Evolutionary conservation across 441 rosid species (phyloP).

Genomic region (Erodium texanum): DNA sequence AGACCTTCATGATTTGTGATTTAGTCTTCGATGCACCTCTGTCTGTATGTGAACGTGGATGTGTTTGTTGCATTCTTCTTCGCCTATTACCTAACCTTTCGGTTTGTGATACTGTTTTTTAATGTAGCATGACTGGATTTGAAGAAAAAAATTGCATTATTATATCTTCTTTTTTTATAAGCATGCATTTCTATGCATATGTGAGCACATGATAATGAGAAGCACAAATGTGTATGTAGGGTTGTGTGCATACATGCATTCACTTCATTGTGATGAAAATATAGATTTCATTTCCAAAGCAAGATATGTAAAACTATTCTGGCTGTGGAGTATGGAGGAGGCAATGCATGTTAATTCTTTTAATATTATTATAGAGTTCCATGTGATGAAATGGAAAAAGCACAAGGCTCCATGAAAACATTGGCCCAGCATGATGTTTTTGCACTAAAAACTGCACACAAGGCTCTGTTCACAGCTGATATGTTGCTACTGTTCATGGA

Average conservation of each 20-base stretch:
- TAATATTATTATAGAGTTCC: background rate
- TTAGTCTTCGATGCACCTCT: conserved; percentile 4
- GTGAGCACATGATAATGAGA: conserved; percentile 4
- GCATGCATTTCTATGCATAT: conserved; percentile 1
- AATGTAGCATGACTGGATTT: background rate
- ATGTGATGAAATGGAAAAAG: conserved; percentile 13
- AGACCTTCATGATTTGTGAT: background rate
- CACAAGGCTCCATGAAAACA: conserved; percentile 27
- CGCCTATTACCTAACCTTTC: background rate
- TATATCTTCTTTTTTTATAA: background rate
- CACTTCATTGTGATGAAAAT: background rate
- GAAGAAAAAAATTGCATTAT: background rate
- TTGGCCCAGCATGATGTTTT: too few species aligned
- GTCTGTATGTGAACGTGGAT: conserved; percentile 4
- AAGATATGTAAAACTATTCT: conserved; percentile 1
- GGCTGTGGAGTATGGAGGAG: too few species aligned
- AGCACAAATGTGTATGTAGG: background rate
- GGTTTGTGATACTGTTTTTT: background rate
- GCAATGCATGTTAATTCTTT: too few species aligned
- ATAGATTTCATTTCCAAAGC: conserved; percentile 2
- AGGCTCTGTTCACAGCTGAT: conserved; percentile 9
- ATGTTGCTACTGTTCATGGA: conserved; percentile 20
- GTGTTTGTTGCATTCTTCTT: conserved; percentile 1
- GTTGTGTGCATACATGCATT: background rate
- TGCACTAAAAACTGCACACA: conserved; percentile 16